Evolutionary conservation across 2,329 filamentous ascomycete species (phyloP).

Genomic region (Xylariaceae sp.): DNA sequence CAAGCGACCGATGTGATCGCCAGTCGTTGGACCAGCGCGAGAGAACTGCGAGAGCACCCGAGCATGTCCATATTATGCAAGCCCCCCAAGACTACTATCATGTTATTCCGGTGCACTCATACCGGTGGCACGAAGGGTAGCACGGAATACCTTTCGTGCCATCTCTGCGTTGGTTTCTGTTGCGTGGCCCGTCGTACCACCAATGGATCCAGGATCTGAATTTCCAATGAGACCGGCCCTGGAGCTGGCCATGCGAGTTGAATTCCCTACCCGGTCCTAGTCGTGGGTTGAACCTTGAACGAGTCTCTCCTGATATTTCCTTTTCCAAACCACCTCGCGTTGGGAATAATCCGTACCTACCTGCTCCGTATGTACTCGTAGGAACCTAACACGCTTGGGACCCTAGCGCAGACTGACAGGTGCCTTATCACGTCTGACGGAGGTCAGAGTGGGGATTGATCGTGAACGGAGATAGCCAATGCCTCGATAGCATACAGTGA

Average conservation of each 20-base stretch:
- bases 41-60: neutral
- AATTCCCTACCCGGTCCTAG: neutral
- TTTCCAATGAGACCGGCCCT: neutral
- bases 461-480: too few relatives aligned
- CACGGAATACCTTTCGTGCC: neutral
- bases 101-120: slow-evolving; percentile 2
- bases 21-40: neutral
- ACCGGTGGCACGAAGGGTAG: neutral
- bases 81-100: neutral
- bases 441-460: too few relatives aligned
- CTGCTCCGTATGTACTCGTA: too few relatives aligned
- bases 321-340: too few relatives aligned
- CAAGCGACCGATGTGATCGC: slow-evolving; percentile 8
- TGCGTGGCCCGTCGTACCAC: slow-evolving; percentile 10
- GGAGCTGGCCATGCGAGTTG: neutral
- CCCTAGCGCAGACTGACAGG: too few relatives aligned
- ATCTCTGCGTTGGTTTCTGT: neutral
- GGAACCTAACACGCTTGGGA: too few relatives aligned
- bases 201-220: slow-evolving; percentile 9
- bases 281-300: neutral
- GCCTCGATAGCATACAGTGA: too few relatives aligned
- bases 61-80: neutral
- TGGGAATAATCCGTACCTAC: too few relatives aligned
- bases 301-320: too few relatives aligned
- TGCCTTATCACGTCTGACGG: too few relatives aligned